These are phyloP conservation scores for Stachybotrys chartarum DNA, from an alignment of 2,329 filamentous ascomycete species.

Conservation along the genomic window DNA sequence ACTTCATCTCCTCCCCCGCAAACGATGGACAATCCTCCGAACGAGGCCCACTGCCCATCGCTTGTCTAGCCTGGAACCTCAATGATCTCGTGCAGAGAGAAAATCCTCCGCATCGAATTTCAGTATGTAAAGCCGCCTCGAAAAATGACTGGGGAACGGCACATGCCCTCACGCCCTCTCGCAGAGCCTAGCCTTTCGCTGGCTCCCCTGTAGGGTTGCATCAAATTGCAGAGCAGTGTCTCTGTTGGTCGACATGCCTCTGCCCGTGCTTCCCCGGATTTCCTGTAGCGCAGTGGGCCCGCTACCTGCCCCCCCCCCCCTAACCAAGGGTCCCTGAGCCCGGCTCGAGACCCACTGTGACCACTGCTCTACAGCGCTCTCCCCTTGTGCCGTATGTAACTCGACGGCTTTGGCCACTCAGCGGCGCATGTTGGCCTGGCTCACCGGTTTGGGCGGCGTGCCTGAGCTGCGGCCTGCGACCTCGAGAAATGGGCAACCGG, in stretches of 20 bases:
- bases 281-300: background rate
- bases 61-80: background rate
- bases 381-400: background rate
- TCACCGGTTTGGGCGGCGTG: background rate
- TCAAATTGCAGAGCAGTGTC: no score
- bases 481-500: no score
- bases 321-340: background rate
- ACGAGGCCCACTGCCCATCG: background rate
- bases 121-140: background rate
- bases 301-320: background rate
- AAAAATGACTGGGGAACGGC: no score
- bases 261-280: background rate
- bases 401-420: no score
- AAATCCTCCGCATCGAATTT: background rate
- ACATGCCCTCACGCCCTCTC: no score
- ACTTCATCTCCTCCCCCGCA: background rate
- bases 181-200: no score
- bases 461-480: background rate
- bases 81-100: background rate
- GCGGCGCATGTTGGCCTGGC: no score
- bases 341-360: background rate
- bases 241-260: background rate
- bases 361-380: background rate
- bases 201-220: no score
- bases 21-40: background rate